phyloP scores from a whole-genome alignment of 2,329 filamentous ascomycete genomes.

The Ceratocystis albifundus region DNA sequence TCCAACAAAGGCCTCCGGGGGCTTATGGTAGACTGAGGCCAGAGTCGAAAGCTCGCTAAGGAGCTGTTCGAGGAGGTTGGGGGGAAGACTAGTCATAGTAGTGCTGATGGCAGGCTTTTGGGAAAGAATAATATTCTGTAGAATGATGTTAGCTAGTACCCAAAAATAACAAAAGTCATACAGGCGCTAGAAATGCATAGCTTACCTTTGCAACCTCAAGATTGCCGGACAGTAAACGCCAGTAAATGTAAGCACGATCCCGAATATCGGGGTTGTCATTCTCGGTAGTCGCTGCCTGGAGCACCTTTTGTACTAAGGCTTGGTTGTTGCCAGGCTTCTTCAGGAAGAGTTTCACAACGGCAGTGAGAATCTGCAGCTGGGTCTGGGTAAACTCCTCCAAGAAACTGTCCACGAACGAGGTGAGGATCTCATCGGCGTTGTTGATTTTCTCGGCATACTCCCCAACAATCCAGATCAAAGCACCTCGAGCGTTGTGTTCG shows the following conservation, averaged over 20 bases:
- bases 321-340: conserved; percentile 93
- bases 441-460: conserved; percentile 99
- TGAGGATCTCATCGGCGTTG: conserved; percentile 91
- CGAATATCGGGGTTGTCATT: conserved; percentile 97
- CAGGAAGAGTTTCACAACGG: conserved; percentile 92
- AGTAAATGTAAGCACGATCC: conserved; percentile 95
- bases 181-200: neutral
- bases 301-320: conserved; percentile 81
- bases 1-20: conserved; percentile 93
- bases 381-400: conserved; percentile 96
- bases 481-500: conserved; percentile 79
- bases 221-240: conserved; percentile 88
- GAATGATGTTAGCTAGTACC: conserved; percentile 9
- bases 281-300: conserved; percentile 83
- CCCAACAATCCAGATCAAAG: conserved; percentile 96
- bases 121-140: conserved; percentile 69
- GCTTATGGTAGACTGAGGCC: conserved; percentile 96
- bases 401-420: conserved; percentile 85
- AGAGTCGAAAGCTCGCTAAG: conserved; percentile 84
- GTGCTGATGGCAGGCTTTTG: conserved; percentile 89
- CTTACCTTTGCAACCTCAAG: conserved; percentile 74
- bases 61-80: conserved; percentile 76
- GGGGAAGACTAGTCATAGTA: conserved; percentile 81
- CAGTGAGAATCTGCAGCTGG: conserved; percentile 94
- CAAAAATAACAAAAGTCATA: neutral